phyloP scores from a whole-genome alignment of 805 yeast species.

The Nakazawaea sp. region DNA sequence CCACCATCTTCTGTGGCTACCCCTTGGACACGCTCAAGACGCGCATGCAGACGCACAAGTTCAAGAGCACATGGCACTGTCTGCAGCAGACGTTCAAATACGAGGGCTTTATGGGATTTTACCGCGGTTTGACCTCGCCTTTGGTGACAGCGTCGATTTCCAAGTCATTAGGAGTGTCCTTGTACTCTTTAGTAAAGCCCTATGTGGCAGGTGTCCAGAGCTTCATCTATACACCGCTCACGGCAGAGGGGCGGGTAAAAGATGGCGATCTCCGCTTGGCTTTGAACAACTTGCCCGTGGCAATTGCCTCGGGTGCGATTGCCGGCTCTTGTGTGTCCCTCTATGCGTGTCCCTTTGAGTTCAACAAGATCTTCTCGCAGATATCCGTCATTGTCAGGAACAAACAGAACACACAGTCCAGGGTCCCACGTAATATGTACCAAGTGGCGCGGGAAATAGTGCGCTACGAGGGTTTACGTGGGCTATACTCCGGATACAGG shows the following conservation, averaged over 20 bases:
- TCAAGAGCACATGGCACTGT: slow-evolving; percentile 51
- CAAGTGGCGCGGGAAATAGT: slow-evolving; percentile 46
- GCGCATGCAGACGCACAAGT: slow-evolving; percentile 74
- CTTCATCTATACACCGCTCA: slow-evolving; percentile 14
- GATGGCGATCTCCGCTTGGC: slow-evolving; percentile 9
- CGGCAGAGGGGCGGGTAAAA: neutral
- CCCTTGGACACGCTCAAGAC: slow-evolving; percentile 87
- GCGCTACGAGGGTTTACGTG: slow-evolving; percentile 51
- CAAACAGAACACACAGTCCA: slow-evolving; percentile 12
- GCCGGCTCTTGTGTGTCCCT: slow-evolving; percentile 61
- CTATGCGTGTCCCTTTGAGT: slow-evolving; percentile 80
- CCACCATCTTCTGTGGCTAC: slow-evolving; percentile 66
- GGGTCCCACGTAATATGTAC: slow-evolving; percentile 24
- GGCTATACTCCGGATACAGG: slow-evolving; percentile 67
- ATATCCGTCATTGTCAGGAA: slow-evolving; percentile 43
- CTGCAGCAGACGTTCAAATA: slow-evolving; percentile 40
- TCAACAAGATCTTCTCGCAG: slow-evolving; percentile 77
- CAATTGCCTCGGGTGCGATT: slow-evolving; percentile 50
- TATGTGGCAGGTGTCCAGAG: slow-evolving; percentile 18
- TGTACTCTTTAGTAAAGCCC: slow-evolving; percentile 53
- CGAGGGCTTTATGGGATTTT: slow-evolving; percentile 69
- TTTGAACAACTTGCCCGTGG: slow-evolving; percentile 35
- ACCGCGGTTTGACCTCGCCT: slow-evolving; percentile 74
- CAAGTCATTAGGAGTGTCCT: slow-evolving; percentile 57
- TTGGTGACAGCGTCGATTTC: slow-evolving; percentile 58